Base-by-base conservation (phyloP, 1,139 yeast species). In the Komagataea norvegica region DNA sequence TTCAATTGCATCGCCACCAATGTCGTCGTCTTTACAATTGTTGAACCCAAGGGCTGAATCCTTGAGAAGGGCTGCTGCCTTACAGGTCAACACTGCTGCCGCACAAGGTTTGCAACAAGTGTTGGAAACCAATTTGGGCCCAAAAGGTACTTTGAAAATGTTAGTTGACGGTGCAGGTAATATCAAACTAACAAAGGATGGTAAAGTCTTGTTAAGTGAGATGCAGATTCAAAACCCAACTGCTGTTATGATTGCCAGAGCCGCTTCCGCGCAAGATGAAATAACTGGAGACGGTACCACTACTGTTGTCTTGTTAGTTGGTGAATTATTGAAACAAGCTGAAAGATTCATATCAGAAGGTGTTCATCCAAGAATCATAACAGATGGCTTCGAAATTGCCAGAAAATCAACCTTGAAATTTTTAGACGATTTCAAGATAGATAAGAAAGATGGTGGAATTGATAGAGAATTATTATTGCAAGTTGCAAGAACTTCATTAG, bases 161-260 rank as follows among this genome's bases (percentile, higher is more conserved):
- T 69, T 91, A 43, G 99, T 91, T 37, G 98, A 91, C 60, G 98
- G 99, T 48, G 80, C 96, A 3, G 99, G 99, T 25, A 80, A 82
- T 55, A 83, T 91, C 61, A 93, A 91, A 64, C 76, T 91, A 54
- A 91, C 99, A 44, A 91, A 91, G 60, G 99, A 91, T 62, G 99
- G 99, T 41, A 89, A 91, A 57, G 97, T 93, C 11, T 70, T 91
- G 46, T 68, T 91, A 44, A 77, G 87, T 21, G 98, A 91, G 59
- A 91, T 91, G 99, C 99, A 93, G 65, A 93, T 91, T 61, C 97
- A 91, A 62, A 91, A 91, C 50, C 99, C 99, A n/a, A 93, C 99
- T 3, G 99, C 99, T 0, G 95, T 91, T 25, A 85, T 93, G 95
- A 91, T 91, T 68, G 94, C 98, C 4, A 74, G 97, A 48, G 98